Base-by-base conservation (phyloP, 2,329 filamentous ascomycete species). In the Verticillium albo-atrum region DNA sequence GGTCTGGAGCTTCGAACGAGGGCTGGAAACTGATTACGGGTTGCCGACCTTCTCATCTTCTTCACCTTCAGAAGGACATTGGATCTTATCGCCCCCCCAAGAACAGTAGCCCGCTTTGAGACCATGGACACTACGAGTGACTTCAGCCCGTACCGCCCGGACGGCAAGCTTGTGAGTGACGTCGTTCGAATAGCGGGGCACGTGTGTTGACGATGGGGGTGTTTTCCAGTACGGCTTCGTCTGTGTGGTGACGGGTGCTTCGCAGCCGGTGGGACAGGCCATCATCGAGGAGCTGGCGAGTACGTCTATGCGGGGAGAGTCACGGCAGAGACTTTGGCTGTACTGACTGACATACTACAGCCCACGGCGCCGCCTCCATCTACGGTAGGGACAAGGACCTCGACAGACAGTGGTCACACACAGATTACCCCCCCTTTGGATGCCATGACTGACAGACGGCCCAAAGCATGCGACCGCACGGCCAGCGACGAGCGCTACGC, bases 341-440 rank as follows among this genome's bases (percentile, higher is more conserved):
- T n/a, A n/a, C n/a, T 12, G 42, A 47, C 66, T 70, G 50, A 70
- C 56, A 17, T 20, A 12, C 12, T 37, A 57, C 62, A 84, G 84
- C 84, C 53, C 85, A 88, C 67, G 85, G 85, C 50, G 85, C 85
- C 62, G 85, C 85, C 51, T 86, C 82, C 65, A 84, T 88, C 63
- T 88, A 88, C 66, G 81, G 76, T 78, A 68, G n/a, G n/a, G n/a
- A n/a, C n/a, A n/a, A n/a, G n/a, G n/a, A n/a, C n/a, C n/a, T n/a
- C n/a, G n/a, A n/a, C n/a, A n/a, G n/a, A n/a, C n/a, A n/a, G n/a
- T n/a, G n/a, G n/a, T n/a, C n/a, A n/a, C n/a, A n/a, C n/a, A n/a
- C n/a, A n/a, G n/a, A n/a, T n/a, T n/a, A n/a, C n/a, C n/a, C n/a
- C n/a, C n/a, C n/a, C n/a, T n/a, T n/a, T n/a, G 6, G 42, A 23